Evolutionary conservation across 495 filamentous ascomycete genomes (phyloP).

Genomic region (Parachaetomium inaequale): DNA sequence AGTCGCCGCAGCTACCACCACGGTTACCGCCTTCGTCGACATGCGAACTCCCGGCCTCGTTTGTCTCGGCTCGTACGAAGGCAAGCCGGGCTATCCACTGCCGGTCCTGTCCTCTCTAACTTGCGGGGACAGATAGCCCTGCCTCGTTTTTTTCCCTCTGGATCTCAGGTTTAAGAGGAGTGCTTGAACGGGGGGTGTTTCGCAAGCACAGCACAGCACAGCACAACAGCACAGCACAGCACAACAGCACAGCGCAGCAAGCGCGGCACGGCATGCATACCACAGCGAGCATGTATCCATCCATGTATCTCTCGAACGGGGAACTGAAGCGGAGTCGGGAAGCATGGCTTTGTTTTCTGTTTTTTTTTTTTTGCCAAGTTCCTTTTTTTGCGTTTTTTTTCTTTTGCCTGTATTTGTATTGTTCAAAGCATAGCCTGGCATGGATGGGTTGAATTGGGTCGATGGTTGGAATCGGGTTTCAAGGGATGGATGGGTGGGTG

Average conservation of each 20-base stretch:
- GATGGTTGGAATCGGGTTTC: neutral
- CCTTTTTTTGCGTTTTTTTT: neutral
- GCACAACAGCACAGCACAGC: neutral
- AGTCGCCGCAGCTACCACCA: neutral
- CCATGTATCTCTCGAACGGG: neutral
- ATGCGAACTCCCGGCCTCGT: neutral
- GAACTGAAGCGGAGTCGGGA: neutral
- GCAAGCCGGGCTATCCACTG: neutral
- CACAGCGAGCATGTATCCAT: neutral
- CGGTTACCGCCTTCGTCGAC: neutral
- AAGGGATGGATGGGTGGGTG: neutral
- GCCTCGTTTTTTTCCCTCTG: neutral
- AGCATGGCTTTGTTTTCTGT: neutral
- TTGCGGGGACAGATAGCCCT: neutral
- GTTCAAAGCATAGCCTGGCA: constrained; percentile 14
- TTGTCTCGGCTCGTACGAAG: neutral
- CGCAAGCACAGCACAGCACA: neutral
- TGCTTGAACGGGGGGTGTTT: neutral
- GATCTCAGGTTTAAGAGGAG: neutral
- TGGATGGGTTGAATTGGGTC: constrained; percentile 10
- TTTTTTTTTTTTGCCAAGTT: neutral
- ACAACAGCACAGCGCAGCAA: neutral
- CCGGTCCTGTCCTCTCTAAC: neutral
- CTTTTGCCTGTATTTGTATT: constrained; percentile 8
- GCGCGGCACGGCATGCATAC: neutral